phyloP scores from a whole-genome alignment of 192 early-diverging fungal genomes.

The Phlyctochytrium arcticum region DNA sequence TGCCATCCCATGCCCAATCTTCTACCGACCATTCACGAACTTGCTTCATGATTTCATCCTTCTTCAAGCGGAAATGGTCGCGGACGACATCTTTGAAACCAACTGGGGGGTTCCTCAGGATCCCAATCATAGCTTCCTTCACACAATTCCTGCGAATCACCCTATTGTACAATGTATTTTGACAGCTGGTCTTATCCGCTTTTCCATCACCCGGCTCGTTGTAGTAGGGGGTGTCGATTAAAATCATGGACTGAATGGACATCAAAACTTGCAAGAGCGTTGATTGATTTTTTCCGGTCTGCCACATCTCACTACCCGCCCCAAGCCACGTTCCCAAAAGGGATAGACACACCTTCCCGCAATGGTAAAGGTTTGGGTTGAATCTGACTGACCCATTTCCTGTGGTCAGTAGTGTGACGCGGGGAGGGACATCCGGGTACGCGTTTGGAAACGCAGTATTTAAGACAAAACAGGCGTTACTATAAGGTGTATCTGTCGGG shows the following conservation, averaged over 20 bases:
- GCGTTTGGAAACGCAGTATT: constrained; percentile 43
- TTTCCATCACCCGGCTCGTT: constrained; percentile 32
- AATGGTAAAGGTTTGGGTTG: constrained; percentile 52
- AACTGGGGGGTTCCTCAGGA: constrained; percentile 12
- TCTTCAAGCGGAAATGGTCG: constrained; percentile 21
- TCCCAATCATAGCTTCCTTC: constrained; percentile 25
- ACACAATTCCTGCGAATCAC: constrained; percentile 15
- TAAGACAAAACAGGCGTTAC: constrained; percentile 39
- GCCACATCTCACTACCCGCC: constrained; percentile 36
- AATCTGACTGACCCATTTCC: constrained; percentile 45
- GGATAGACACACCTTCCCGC: constrained; percentile 54
- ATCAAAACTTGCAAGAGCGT: constrained; percentile 26
- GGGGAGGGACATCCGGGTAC: constrained; percentile 48
- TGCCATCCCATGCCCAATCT: constrained; percentile 1
- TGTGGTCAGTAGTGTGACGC: constrained; percentile 41
- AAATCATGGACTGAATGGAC: constrained; percentile 26
- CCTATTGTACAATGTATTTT: constrained; percentile 20
- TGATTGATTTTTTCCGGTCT: constrained; percentile 16
- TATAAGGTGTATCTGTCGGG: constrained; percentile 54
- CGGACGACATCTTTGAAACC: constrained; percentile 23
- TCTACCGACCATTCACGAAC: constrained; percentile 22
- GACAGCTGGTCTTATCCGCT: not conserved
- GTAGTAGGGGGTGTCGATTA: constrained; percentile 25
- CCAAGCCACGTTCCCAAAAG: constrained; percentile 52
- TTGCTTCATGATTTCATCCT: constrained; percentile 17